Percentiles rank a stretch among this genome's conserved stretches.
These are phyloP conservation scores for Pseudohalonectria lignicola DNA, from an alignment of 2,329 filamentous ascomycete genomes.

Conservation along the genomic window DNA sequence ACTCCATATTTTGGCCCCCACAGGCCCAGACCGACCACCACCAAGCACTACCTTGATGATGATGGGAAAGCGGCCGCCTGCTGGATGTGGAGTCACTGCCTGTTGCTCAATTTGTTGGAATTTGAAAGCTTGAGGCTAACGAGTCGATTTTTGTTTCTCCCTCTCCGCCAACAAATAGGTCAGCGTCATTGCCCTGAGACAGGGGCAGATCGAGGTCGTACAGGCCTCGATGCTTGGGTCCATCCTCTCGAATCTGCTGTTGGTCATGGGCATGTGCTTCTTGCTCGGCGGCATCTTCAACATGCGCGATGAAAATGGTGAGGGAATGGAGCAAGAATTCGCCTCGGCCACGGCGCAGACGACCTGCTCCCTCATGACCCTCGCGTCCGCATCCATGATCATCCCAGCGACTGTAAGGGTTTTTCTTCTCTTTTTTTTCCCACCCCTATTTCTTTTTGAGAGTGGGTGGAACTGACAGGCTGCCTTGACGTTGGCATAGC, in stretches of 20 bases:
- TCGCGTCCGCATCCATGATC: constrained; percentile 67
- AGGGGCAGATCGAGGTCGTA: constrained; percentile 88
- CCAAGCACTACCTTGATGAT: no score
- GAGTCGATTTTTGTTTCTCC: not conserved
- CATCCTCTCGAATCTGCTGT: constrained; percentile 85
- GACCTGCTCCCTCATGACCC: constrained; percentile 62
- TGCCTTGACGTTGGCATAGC: no score
- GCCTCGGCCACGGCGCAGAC: constrained; percentile 70
- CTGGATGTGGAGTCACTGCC: no score
- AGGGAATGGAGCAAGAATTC: constrained; percentile 58
- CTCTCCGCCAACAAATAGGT: constrained; percentile 41
- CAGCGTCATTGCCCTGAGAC: constrained; percentile 78
- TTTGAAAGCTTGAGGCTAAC: not conserved
- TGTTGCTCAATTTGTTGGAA: no score
- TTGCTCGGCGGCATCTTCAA: constrained; percentile 61
- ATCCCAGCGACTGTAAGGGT: constrained; percentile 58
- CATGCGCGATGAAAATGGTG: constrained; percentile 42
- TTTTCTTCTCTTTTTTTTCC: not conserved
- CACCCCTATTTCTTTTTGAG: constrained; percentile 2
- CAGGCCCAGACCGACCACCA: not conserved
- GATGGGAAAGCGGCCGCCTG: no score
- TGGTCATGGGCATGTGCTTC: constrained; percentile 77
- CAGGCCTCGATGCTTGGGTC: constrained; percentile 95
- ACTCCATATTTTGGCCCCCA: not conserved
- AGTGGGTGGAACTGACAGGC: no score